phyloP scores from a whole-genome alignment of 805 yeast species.

The Candida chilensis region DNA sequence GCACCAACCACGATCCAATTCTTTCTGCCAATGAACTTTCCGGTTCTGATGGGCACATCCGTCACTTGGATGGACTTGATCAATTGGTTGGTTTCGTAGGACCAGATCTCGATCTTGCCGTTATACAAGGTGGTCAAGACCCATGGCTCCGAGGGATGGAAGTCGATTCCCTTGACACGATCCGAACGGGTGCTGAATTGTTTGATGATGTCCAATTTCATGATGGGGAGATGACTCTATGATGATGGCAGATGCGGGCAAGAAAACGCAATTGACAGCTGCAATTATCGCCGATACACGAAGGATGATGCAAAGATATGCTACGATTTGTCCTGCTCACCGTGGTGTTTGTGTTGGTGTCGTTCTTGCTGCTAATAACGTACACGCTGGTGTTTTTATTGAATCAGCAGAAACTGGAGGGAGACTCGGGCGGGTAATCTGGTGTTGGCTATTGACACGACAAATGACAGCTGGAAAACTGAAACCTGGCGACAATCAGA shows the following conservation, averaged over 20 bases:
- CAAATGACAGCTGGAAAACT: background rate
- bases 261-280: background rate
- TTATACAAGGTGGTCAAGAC: slow-evolving; percentile 83
- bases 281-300: background rate
- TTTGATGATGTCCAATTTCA: slow-evolving; percentile 52
- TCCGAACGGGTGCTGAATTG: slow-evolving; percentile 87
- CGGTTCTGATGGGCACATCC: slow-evolving; percentile 94
- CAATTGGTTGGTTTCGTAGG: slow-evolving; percentile 75
- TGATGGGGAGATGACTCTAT: slow-evolving; percentile 6
- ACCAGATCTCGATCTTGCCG: slow-evolving; percentile 90
- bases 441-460: slow-evolving; percentile 1
- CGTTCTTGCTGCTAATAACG: background rate
- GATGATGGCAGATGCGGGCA: background rate
- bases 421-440: background rate
- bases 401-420: background rate
- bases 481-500: background rate
- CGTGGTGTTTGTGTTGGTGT: background rate
- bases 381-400: background rate
- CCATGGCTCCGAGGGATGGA: slow-evolving; percentile 99
- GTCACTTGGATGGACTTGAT: slow-evolving; percentile 91
- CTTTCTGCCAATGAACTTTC: slow-evolving; percentile 89
- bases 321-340: background rate
- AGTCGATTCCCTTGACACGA: slow-evolving; percentile 95
- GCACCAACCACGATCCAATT: slow-evolving; percentile 96
- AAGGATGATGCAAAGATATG: background rate